Percentiles rank a stretch among this genome's conserved stretches.
These are phyloP conservation scores for Tolypocladium paradoxum DNA, from an alignment of 2,329 filamentous ascomycete species.

Conservation along the genomic window DNA sequence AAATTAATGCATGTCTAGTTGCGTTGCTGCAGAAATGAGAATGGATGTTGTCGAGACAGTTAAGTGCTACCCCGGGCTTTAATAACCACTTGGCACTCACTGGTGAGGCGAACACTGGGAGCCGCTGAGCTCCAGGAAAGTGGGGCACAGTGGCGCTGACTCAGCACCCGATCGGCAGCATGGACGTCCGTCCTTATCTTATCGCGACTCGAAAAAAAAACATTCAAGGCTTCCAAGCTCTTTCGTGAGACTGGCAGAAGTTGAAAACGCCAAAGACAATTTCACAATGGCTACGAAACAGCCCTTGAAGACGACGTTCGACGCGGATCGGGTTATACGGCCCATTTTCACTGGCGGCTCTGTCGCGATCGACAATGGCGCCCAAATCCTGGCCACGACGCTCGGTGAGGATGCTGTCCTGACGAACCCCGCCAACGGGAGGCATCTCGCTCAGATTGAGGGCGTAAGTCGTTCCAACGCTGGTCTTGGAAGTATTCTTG, in stretches of 20 bases:
- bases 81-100: too few species aligned
- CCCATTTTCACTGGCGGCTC: constrained; percentile 92
- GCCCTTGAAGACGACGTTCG: constrained; percentile 77
- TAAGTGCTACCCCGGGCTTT: too few species aligned
- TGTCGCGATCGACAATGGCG: constrained; percentile 70
- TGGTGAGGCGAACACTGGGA: too few species aligned
- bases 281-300: constrained; percentile 46
- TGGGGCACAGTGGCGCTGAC: background rate
- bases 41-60: background rate
- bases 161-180: background rate
- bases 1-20: background rate
- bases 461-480: constrained; percentile 45
- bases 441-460: constrained; percentile 75
- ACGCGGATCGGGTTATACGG: constrained; percentile 69
- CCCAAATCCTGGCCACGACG: constrained; percentile 73
- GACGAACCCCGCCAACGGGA: constrained; percentile 73
- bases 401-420: constrained; percentile 87
- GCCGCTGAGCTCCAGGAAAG: too few species aligned
- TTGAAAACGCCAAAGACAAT: background rate
- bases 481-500: background rate
- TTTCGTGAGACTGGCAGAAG: background rate
- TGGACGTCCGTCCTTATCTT: background rate
- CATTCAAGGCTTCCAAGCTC: background rate
- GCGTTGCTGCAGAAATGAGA: background rate
- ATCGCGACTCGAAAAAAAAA: constrained; percentile 5